Evolutionary conservation across 495 filamentous ascomycete genomes (phyloP), one percentile per base, ranked within the genome.

Genomic region (Xylaria acuta): DNA sequence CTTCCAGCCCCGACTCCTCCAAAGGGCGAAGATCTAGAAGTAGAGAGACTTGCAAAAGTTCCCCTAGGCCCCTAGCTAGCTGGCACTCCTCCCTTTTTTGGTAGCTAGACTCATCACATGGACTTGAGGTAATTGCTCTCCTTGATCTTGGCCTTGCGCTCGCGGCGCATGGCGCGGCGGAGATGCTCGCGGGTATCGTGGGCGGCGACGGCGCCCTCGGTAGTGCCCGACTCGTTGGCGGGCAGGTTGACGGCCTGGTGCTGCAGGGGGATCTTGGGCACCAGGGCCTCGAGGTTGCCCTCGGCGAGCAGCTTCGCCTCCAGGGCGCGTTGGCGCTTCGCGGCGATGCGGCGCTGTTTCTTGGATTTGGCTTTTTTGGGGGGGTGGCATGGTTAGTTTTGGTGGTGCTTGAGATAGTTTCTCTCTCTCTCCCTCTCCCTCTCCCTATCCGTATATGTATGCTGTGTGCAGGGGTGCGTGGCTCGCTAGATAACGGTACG

Each of bases 51-150:
- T 30, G 53, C 53, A 56, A 1, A 56, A n/a, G 53, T 7, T 32
- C 3, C 53, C 5, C 14, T 27, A 56, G 2, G 53, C 14, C 27
- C 53, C 53, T 7, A 6, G 51, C 22, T 3, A 54, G 22, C 7
- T n/a, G n/a, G 36, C 36, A 27, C 0, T 56, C 8, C 27, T n/a
- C 12, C 14, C n/a, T n/a, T 8, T 56, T 56, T 56, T 5, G 53
- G 53, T 14, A 34, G 49, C 6, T 40, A 22, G 43, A 18, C 25
- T 62, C 73, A 81, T 80, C 87, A 90, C 88, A 97, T 92, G 22
- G 90, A 87, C 85, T 90, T 92, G 84, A 99, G 88, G 88, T 96
- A 99, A 84, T 99, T 99, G 69, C 76, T 86, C 84, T 98, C 96
- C 86, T 95, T 96, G 75, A 99, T 98, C 75, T 84, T 86, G 73